phyloP scores from a whole-genome alignment of 176 grass and related monocot species.

The Hyparrhenia diplandra region DNA sequence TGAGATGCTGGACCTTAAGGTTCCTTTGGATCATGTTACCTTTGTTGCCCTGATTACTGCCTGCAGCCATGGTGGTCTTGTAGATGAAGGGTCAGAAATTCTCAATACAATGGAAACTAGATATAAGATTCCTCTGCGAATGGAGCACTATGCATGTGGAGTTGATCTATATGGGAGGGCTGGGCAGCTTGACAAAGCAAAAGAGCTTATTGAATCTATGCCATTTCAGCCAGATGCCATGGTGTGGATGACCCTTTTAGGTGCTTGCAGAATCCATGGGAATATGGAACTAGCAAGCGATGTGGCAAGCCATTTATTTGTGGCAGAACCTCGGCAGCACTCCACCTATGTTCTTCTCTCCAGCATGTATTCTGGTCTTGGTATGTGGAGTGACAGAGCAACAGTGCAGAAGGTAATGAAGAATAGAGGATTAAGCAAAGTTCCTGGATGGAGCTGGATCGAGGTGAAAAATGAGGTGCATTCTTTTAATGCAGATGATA shows the following conservation, averaged over 20 bases:
- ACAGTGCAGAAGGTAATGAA: slow-evolving; percentile 62
- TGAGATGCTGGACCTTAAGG: slow-evolving; percentile 37
- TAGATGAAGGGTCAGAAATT: slow-evolving; percentile 52
- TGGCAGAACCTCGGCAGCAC: slow-evolving; percentile 46
- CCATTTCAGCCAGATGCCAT: slow-evolving; percentile 62
- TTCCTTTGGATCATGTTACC: slow-evolving; percentile 58
- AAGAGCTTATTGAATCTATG: slow-evolving; percentile 61
- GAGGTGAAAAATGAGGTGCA: slow-evolving; percentile 56
- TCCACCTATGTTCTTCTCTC: slow-evolving; percentile 67
- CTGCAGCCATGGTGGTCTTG: slow-evolving; percentile 55
- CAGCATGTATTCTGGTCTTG: slow-evolving; percentile 54
- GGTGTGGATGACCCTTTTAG: slow-evolving; percentile 72
- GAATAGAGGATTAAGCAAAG: slow-evolving; percentile 53
- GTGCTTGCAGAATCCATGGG: slow-evolving; percentile 58
- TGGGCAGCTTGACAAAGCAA: slow-evolving; percentile 59
- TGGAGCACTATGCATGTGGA: slow-evolving; percentile 78
- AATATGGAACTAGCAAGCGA: slow-evolving; percentile 52
- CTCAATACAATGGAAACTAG: slow-evolving; percentile 43
- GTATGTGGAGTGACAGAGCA: slow-evolving; percentile 64
- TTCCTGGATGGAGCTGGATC: slow-evolving; percentile 82
- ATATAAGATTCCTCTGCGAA: slow-evolving; percentile 42
- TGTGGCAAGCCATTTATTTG: slow-evolving; percentile 42
- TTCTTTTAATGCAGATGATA: slow-evolving; percentile 69
- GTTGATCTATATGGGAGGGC: slow-evolving; percentile 64
- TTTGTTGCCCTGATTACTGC: slow-evolving; percentile 61